Percentiles rank a stretch among this genome's conserved stretches.
phyloP scores from a whole-genome alignment of 441 rosid species.

The Populus hybrid region DNA sequence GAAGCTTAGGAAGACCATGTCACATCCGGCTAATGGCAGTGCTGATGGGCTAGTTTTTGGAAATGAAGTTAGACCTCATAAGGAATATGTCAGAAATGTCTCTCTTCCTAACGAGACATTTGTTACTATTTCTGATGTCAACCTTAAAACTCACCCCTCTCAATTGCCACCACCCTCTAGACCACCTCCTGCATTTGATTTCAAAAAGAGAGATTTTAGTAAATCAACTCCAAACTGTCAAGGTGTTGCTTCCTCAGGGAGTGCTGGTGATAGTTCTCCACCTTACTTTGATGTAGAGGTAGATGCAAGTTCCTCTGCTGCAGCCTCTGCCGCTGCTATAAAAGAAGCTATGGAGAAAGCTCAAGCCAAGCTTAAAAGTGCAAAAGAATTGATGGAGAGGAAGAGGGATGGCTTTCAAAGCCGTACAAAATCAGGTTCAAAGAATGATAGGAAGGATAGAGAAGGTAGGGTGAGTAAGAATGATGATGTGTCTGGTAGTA shows the following conservation, averaged over 20 bases:
- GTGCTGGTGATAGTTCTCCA: too few species aligned
- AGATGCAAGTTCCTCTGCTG: too few species aligned
- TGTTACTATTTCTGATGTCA: constrained; percentile 77
- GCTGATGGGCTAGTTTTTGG: constrained; percentile 25
- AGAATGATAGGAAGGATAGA: too few species aligned
- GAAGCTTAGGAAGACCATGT: constrained; percentile 48
- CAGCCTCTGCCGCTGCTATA: too few species aligned
- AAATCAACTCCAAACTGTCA: constrained; percentile 34
- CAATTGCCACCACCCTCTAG: constrained; percentile 83
- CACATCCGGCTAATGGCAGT: constrained; percentile 36
- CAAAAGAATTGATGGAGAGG: too few species aligned
- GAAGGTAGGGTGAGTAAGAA: too few species aligned
- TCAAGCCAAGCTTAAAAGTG: too few species aligned
- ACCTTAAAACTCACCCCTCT: constrained; percentile 72
- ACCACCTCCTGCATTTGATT: constrained; percentile 56
- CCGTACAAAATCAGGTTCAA: too few species aligned
- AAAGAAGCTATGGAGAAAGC: too few species aligned
- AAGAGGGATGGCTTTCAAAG: too few species aligned
- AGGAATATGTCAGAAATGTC: constrained; percentile 35
- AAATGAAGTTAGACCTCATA: constrained; percentile 28
- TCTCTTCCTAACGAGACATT: constrained; percentile 49
- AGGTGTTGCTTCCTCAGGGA: constrained; percentile 39
- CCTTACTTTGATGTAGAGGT: too few species aligned
- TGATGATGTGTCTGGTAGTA: too few species aligned
- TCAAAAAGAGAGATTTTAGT: constrained; percentile 34